Evolutionary conservation across 345 rosid species (phyloP).

Genomic region (Reutealis trisperma): DNA sequence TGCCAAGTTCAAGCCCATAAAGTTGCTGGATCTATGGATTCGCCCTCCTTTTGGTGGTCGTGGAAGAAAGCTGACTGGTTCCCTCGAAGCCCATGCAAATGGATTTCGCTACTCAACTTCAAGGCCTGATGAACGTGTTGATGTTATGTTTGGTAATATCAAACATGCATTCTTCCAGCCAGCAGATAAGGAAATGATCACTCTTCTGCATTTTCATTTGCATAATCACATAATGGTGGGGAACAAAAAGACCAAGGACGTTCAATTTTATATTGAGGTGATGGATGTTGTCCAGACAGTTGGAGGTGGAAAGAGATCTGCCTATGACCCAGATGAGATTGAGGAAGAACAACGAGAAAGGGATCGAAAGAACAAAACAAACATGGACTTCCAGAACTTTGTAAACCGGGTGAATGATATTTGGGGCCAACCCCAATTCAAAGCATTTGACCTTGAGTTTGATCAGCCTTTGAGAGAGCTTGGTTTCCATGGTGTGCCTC

Average conservation of each 20-base stretch:
- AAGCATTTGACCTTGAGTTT: constrained; percentile 81
- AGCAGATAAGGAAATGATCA: constrained; percentile 92
- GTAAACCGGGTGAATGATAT: constrained; percentile 80
- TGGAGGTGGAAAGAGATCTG: constrained; percentile 91
- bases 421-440: constrained; percentile 87
- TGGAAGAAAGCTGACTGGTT: constrained; percentile 81
- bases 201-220: constrained; percentile 81
- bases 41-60: constrained; percentile 89
- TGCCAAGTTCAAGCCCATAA: constrained; percentile 85
- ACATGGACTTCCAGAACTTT: constrained; percentile 81
- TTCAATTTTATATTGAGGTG: constrained; percentile 89
- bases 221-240: constrained; percentile 98
- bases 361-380: constrained; percentile 79
- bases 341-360: constrained; percentile 95
- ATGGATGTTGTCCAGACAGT: constrained; percentile 88
- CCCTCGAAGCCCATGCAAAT: constrained; percentile 83
- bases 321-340: constrained; percentile 94
- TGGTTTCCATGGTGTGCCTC: constrained; percentile 93
- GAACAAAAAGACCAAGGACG: constrained; percentile 89
- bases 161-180: constrained; percentile 96
- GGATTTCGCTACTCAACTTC: constrained; percentile 82
- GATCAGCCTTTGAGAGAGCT: constrained; percentile 94
- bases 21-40: constrained; percentile 78
- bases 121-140: constrained; percentile 82
- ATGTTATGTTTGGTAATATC: constrained; percentile 74